Conservation (phyloP, 495 filamentous ascomycete genomes). For the Trichoderma erinaceum region DNA sequence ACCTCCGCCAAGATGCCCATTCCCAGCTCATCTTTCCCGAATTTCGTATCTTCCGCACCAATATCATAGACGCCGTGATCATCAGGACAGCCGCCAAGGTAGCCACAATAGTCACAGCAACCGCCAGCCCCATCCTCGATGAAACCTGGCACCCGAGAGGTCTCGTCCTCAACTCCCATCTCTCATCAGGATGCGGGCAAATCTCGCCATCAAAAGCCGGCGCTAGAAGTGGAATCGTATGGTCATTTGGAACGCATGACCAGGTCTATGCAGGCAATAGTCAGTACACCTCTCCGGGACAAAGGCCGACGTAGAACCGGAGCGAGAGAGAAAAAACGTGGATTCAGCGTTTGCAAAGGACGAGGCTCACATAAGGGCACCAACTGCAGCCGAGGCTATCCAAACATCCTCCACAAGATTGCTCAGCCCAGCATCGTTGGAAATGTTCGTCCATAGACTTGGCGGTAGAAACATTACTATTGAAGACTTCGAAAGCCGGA, state of each 20-base stretch:
- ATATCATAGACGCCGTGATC: slow-evolving; percentile 22
- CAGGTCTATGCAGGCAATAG: slow-evolving; percentile 30
- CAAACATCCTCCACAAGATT: slow-evolving; percentile 41
- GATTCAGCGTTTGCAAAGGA: not conserved
- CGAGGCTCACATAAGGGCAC: slow-evolving; percentile 44
- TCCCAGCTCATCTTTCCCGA: slow-evolving; percentile 21
- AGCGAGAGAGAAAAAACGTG: not conserved
- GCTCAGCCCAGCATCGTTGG: slow-evolving; percentile 41
- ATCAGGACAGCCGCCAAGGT: slow-evolving; percentile 34
- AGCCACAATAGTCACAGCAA: slow-evolving; percentile 32
- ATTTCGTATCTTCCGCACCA: slow-evolving; percentile 19
- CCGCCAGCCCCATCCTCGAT: slow-evolving; percentile 43
- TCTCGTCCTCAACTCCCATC: slow-evolving; percentile 45
- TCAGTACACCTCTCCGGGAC: slow-evolving; percentile 3
- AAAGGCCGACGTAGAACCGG: too few species aligned
- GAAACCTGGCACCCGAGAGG: slow-evolving; percentile 46
- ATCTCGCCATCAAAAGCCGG: slow-evolving; percentile 38
- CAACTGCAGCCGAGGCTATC: slow-evolving; percentile 37
- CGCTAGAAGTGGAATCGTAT: slow-evolving; percentile 36
- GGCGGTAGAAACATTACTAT: not conserved
- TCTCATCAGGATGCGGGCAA: slow-evolving; percentile 44
- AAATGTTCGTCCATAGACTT: slow-evolving; percentile 27
- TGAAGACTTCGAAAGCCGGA: not conserved
- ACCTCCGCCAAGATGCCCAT: not conserved
- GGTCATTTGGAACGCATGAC: slow-evolving; percentile 43